Conservation (phyloP, 129 eudicot genomes). For the Flaveria bidentis region DNA sequence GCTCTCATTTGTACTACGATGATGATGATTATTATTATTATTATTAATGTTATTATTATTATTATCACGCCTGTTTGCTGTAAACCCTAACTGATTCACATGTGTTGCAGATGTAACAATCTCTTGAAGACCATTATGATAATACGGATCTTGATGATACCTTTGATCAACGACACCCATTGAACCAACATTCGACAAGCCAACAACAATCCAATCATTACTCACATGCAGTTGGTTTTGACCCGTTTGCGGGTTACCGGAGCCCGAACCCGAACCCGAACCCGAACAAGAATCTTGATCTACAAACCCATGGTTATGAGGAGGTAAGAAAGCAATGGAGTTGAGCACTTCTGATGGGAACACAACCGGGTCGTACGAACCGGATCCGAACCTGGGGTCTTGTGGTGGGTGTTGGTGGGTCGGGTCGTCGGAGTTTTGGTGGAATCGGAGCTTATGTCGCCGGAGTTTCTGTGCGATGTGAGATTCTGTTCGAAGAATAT, state of each 20-base stretch:
- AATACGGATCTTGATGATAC: slow-evolving; percentile 21
- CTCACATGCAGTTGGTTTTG: not conserved
- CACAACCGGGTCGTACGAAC: slow-evolving; percentile 44
- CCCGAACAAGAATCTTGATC: slow-evolving; percentile 39
- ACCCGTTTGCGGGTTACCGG: slow-evolving; percentile 43
- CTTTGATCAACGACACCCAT: slow-evolving; percentile 28
- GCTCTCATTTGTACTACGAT: not conserved
- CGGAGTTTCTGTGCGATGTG: slow-evolving; percentile 87
- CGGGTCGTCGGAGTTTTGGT: slow-evolving; percentile 42
- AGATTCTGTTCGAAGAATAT: slow-evolving; percentile 40
- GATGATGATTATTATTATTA: too few species aligned
- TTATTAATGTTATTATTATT: too few species aligned
- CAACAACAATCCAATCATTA: slow-evolving; percentile 24
- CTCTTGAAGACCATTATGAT: slow-evolving; percentile 58
- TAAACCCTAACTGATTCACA: slow-evolving; percentile 33
- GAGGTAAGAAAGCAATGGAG: slow-evolving; percentile 38
- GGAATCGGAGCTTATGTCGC: slow-evolving; percentile 71
- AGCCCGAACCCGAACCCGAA: slow-evolving; percentile 29
- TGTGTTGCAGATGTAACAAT: slow-evolving; percentile 34
- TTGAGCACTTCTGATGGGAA: slow-evolving; percentile 46
- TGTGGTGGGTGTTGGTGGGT: slow-evolving; percentile 33
- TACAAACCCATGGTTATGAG: slow-evolving; percentile 30
- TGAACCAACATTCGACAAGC: not conserved
- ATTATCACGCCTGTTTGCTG: slow-evolving; percentile 26
- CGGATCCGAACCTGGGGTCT: slow-evolving; percentile 33